These are phyloP conservation scores for Physcomitrellopsis africana DNA, from an alignment of 225 moss, liverwort and hornwort genomes.

Conservation along the genomic window DNA sequence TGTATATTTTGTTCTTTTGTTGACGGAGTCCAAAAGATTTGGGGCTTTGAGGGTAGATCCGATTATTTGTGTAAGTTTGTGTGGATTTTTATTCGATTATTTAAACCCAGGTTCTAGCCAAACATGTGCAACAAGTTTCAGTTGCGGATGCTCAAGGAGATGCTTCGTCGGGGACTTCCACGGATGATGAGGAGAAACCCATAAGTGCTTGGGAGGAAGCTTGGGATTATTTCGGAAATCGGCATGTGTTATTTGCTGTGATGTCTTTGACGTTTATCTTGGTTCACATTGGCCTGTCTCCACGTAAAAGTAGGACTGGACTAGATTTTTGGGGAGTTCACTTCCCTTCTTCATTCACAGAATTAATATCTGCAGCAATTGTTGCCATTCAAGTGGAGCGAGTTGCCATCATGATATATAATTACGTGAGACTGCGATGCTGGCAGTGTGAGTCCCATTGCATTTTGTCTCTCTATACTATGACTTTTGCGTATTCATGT, in stretches of 20 bases:
- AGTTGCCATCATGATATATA: slow-evolving; percentile 65
- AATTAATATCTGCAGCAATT: slow-evolving; percentile 63
- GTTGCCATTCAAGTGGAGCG: slow-evolving; percentile 73
- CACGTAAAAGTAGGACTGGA: slow-evolving; percentile 37
- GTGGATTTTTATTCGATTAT: not conserved
- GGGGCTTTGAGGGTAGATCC: too few relatives aligned
- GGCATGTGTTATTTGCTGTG: slow-evolving; percentile 58
- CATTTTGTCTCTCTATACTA: not conserved
- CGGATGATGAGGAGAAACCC: slow-evolving; percentile 45
- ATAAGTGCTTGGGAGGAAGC: slow-evolving; percentile 65
- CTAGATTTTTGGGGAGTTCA: slow-evolving; percentile 66
- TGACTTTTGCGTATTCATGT: not conserved
- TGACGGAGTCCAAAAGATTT: not conserved
- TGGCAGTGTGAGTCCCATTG: slow-evolving; percentile 40
- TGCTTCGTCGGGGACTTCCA: not conserved
- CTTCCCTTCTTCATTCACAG: slow-evolving; percentile 70
- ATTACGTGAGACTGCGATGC: slow-evolving; percentile 60
- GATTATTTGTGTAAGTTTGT: too few relatives aligned
- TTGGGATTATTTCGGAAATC: slow-evolving; percentile 76
- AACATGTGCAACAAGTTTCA: slow-evolving; percentile 49
- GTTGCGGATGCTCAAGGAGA: slow-evolving; percentile 21
- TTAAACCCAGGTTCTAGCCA: slow-evolving; percentile 52
- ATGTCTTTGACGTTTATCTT: slow-evolving; percentile 49
- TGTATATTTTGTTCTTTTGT: not conserved
- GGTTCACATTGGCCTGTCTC: slow-evolving; percentile 58